A percentile compares a stretch with the other conserved stretches of the same genome.
Evolutionary conservation across 225 moss, liverwort and hornwort genomes (phyloP).

Genomic region (Anthoceros angustus): DNA sequence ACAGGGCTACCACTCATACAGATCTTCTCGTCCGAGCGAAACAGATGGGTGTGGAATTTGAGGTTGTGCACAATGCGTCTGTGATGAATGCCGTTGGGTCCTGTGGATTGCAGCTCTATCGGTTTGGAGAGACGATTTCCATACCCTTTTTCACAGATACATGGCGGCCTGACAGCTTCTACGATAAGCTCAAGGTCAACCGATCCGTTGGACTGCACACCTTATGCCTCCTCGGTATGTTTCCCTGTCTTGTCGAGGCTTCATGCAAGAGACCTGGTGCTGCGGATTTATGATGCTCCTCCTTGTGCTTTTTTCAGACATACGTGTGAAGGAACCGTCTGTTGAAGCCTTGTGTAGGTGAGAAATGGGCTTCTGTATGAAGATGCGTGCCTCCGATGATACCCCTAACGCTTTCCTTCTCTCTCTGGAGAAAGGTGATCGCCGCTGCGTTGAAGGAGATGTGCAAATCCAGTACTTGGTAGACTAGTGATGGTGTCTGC

Average conservation of each 20-base stretch:
- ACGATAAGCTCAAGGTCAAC: conserved; percentile 85
- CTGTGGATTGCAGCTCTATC: conserved; percentile 92
- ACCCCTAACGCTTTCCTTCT: conserved; percentile 1
- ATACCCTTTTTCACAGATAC: conserved; percentile 96
- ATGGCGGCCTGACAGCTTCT: conserved; percentile 96
- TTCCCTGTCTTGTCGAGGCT: not conserved
- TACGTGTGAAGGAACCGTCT: conserved; percentile 94
- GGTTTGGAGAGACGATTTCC: conserved; percentile 93
- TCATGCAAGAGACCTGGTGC: not conserved
- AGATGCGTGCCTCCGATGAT: conserved; percentile 6
- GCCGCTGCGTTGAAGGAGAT: not conserved
- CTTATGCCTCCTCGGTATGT: conserved; percentile 72
- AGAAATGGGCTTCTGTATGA: conserved; percentile 17
- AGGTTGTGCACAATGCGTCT: conserved; percentile 95
- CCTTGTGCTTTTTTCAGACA: conserved; percentile 33
- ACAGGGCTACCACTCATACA: conserved; percentile 91
- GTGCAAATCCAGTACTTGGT: not conserved
- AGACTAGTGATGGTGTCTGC: no score
- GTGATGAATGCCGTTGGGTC: conserved; percentile 98
- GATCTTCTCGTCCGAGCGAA: conserved; percentile 93
- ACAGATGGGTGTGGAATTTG: conserved; percentile 63
- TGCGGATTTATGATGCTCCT: not conserved
- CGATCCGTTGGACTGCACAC: conserved; percentile 84
- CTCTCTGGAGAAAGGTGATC: not conserved
- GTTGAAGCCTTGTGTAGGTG: conserved; percentile 97